Evolutionary conservation across 202 grass and related monocot species (phyloP).

Genomic region (Setaria italica): DNA sequence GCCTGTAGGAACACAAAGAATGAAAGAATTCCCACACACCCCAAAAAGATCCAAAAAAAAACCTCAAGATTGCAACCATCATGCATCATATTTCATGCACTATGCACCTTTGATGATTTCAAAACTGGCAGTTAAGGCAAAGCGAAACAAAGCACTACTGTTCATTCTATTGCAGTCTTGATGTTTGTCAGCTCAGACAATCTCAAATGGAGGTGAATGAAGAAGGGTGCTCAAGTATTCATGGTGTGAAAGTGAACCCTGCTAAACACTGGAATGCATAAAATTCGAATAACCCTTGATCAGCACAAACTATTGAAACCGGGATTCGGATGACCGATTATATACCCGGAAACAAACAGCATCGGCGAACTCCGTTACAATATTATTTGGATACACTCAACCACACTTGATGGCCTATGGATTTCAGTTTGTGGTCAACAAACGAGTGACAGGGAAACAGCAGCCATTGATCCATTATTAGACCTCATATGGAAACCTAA

Average conservation of each 20-base stretch:
- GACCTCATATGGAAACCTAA: slow-evolving; percentile 40
- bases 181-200: neutral
- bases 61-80: too few relatives aligned
- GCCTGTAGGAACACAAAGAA: neutral
- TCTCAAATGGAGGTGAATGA: too few relatives aligned
- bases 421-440: slow-evolving; percentile 39
- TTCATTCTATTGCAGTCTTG: neutral
- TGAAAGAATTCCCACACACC: too few relatives aligned
- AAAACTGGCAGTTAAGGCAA: too few relatives aligned
- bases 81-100: too few relatives aligned
- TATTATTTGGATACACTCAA: slow-evolving; percentile 62
- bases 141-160: too few relatives aligned
- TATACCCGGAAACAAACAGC: slow-evolving; percentile 40
- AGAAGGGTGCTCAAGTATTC: neutral
- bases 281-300: neutral
- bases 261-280: neutral
- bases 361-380: slow-evolving; percentile 26
- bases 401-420: slow-evolving; percentile 23
- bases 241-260: neutral
- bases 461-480: slow-evolving; percentile 49
- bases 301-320: slow-evolving; percentile 9
- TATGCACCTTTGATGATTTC: too few relatives aligned
- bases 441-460: slow-evolving; percentile 48
- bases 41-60: too few relatives aligned
- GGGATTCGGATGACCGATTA: neutral